Base-by-base conservation (phyloP, 2,329 filamentous ascomycete species). In the Fusarium buxicola region DNA sequence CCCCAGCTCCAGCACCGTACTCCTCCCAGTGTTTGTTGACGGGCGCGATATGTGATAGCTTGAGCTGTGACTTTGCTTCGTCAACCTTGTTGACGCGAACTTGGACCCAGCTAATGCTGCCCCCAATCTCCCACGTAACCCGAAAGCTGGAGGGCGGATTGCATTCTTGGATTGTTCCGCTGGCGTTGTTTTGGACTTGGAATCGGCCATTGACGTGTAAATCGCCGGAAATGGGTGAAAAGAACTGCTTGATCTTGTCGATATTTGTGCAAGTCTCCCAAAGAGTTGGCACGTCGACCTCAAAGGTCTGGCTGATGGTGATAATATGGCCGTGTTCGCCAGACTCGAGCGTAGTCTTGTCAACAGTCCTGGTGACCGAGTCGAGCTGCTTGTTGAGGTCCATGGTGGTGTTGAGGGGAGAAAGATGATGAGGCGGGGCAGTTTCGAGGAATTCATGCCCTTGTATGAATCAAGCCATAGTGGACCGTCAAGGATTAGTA, bases 131-230 rank as follows among this genome's bases (percentile, higher is more conserved):
- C 47, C 47, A 50, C 12, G 47, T 41, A 6, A 27, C 12, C 3
- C 36, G 36, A 8, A 41, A 50, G 18, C n/a, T 31, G 8, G 32
- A 32, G 2, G 47, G 47, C 4, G 35, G 47, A 7, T 1, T 9
- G 21, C 47, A 50, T 16, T 27, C 13, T 13, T 27, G 13, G 21
- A 50, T 50, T 7, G 18, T 50, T 2, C 47, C 47, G 34, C 47
- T 50, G n/a, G 47, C 47, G 28, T 50, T 50, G 47, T 41, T 41
- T 16, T 50, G 15, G 18, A 50, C 36, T 11, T 50, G 47, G 16
- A 38, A 50, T 13, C 36, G 34, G 28, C 47, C 47, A 16, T 50
- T 41, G 47, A 50, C 11, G 13, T n/a, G 18, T 10, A 50, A 13
- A 7, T 50, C 18, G 2, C 47, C 47, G 3, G 47, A 41, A 13